Percentiles rank a stretch among this genome's conserved stretches.
Evolutionary conservation across 2,329 filamentous ascomycete species (phyloP).

Genomic region (Ophiocordyceps australis): DNA sequence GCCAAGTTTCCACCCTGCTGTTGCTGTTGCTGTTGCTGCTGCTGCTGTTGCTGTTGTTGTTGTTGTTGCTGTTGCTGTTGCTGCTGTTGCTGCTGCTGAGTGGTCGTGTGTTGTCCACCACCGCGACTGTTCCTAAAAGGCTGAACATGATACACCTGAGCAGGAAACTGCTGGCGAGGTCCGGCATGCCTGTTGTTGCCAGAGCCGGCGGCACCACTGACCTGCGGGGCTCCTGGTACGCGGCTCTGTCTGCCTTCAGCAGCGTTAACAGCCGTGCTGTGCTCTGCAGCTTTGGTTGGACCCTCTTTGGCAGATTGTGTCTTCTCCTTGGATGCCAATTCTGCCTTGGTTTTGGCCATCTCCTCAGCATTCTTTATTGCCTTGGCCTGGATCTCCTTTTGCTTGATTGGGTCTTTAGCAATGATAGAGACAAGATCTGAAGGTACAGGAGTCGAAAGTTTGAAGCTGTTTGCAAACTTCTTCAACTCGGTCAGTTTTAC

Average conservation of each 20-base stretch:
- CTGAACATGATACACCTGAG: conserved; percentile 25
- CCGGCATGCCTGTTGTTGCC: conserved; percentile 25
- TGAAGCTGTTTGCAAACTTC: conserved; percentile 89
- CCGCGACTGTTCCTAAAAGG: conserved; percentile 28
- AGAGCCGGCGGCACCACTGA: conserved; percentile 7
- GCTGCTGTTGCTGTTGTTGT: too few species aligned
- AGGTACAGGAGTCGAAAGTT: conserved; percentile 82
- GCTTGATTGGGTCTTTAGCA: conserved; percentile 89
- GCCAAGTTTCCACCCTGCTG: conserved; percentile 26
- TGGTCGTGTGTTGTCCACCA: conserved; percentile 21
- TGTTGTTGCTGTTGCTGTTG: too few species aligned
- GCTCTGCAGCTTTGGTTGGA: conserved; percentile 17
- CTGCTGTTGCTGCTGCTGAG: conserved; percentile 17
- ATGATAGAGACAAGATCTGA: conserved; percentile 85
- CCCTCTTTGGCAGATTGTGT: conserved; percentile 23
- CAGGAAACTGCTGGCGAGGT: conserved; percentile 28
- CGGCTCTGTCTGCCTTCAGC: conserved; percentile 13
- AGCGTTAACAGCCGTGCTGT: conserved; percentile 4
- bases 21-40: conserved; percentile 6
- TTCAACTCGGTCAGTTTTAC: conserved; percentile 87
- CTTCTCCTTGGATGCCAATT: conserved; percentile 23
- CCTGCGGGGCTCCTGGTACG: conserved; percentile 14
- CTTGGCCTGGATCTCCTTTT: conserved; percentile 82
- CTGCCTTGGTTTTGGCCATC: conserved; percentile 34
- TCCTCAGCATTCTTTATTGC: conserved; percentile 60